These are phyloP conservation scores for Fusarium sp. DNA, from an alignment of 2,329 filamentous ascomycete species.

Conservation along the genomic window DNA sequence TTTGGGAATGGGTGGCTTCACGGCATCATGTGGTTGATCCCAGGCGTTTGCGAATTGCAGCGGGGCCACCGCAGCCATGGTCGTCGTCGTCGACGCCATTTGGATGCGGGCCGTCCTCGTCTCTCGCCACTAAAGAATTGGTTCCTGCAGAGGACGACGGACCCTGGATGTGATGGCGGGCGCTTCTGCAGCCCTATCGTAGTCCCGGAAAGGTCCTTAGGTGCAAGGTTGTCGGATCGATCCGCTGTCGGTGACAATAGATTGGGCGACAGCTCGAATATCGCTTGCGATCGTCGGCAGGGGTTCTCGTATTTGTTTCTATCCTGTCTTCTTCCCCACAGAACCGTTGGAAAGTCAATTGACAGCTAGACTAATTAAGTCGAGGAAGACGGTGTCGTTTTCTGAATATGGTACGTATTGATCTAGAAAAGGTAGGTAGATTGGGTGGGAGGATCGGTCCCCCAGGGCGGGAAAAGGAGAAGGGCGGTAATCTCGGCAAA, in stretches of 20 bases:
- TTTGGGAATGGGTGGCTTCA: constrained; percentile 34
- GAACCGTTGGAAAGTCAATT: background rate
- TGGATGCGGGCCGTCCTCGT: constrained; percentile 2
- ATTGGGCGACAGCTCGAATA: constrained; percentile 17
- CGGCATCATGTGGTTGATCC: constrained; percentile 17
- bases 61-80: constrained; percentile 18
- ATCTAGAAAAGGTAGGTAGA: background rate
- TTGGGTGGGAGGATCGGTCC: background rate
- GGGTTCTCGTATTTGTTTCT: constrained; percentile 23
- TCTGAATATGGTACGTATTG: background rate
- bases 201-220: constrained; percentile 18
- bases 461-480: background rate
- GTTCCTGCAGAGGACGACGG: constrained; percentile 37
- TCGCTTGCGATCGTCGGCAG: constrained; percentile 33
- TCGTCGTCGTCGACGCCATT: constrained; percentile 27
- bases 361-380: background rate
- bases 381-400: background rate
- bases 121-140: constrained; percentile 22
- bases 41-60: constrained; percentile 32
- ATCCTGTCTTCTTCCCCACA: background rate
- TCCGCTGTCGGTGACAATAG: constrained; percentile 24
- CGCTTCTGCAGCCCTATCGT: constrained; percentile 40
- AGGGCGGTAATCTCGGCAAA: background rate
- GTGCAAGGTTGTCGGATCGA: constrained; percentile 30
- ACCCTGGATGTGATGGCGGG: constrained; percentile 16